Conservation (phyloP, 2,329 filamentous ascomycete genomes). For the Hymenoscyphus scutula region DNA sequence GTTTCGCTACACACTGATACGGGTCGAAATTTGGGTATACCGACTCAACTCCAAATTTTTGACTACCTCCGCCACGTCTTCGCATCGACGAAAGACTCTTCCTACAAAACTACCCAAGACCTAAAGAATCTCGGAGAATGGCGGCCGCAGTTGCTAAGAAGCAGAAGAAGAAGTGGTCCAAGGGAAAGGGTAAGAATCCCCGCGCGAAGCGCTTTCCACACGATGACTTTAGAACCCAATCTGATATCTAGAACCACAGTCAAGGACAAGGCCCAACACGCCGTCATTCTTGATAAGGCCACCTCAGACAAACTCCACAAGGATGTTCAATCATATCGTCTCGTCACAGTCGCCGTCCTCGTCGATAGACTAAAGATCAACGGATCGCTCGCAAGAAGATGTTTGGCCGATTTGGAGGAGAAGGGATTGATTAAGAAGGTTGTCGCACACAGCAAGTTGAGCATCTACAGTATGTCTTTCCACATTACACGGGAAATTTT, state of each 20-base stretch:
- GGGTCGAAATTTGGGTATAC: neutral
- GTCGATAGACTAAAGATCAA: slow-evolving; percentile 99
- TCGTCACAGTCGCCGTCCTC: slow-evolving; percentile 96
- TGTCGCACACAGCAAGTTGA: slow-evolving; percentile 93
- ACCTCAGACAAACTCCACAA: slow-evolving; percentile 99
- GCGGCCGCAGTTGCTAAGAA: slow-evolving; percentile 12
- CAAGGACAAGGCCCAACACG: slow-evolving; percentile 99
- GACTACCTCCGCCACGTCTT: too few relatives aligned
- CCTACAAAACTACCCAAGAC: slow-evolving; percentile 10
- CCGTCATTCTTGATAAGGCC: slow-evolving; percentile 97
- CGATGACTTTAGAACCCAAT: slow-evolving; percentile 1
- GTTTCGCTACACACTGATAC: neutral
- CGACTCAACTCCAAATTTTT: neutral
- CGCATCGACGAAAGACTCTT: too few relatives aligned
- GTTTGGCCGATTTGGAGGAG: slow-evolving; percentile 91
- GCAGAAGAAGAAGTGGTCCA: slow-evolving; percentile 50
- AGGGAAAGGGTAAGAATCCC: slow-evolving; percentile 54
- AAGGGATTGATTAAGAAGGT: slow-evolving; percentile 98
- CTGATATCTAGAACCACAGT: slow-evolving; percentile 51
- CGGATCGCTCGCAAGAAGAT: slow-evolving; percentile 89
- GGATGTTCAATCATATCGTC: slow-evolving; percentile 99
- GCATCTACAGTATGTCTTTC: slow-evolving; percentile 80
- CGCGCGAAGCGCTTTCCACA: neutral
- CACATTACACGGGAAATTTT: too few relatives aligned
- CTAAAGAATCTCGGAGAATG: slow-evolving; percentile 11